Evolutionary conservation across 108 stramenopile genomes (phyloP), one percentile per base, ranked within the genome.

Genomic region (Cyclotella cryptica): DNA sequence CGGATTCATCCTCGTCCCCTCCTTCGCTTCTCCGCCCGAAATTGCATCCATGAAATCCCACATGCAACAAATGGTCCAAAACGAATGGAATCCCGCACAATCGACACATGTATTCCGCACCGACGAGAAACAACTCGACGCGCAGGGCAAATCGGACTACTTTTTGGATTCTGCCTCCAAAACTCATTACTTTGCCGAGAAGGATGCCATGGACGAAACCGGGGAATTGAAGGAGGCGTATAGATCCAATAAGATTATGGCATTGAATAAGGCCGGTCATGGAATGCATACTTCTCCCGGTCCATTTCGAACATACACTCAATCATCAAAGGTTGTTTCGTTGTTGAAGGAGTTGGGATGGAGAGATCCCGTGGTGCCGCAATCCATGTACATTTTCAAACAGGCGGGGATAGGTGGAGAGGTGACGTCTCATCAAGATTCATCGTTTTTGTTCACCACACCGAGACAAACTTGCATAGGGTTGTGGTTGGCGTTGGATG

Each of bases 301-400:
- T 47, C 72, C 78, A 11, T 96, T 98, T 86, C 81, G 74, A 24
- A 59, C 78, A 5, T 98, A 96, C 66, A 69, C 89, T 0, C 45
- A 62, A 29, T 92, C 90, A 4, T 13, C 46, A 0, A 89, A 93
- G 74, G 71, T 96, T 3, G 12, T 58, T n/a, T 14, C 77, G 11
- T 75, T 98, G 19, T 62, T 90, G 0, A 44, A 61, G 1, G 92
- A 88, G 22, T 73, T 98, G 72, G 95, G 96, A 35, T 96, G 91
- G 88, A 70, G 74, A 15, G 89, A 95, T 75, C 96, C 97, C 0
- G 85, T 93, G 3, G 85, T 98, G 0, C 96, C 97, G 1, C 97
- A 98, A 77, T 78, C 74, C 52, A 98, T 98, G 97, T 98, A 98
- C 77, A 98, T 98, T 65, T 95, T 96, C 86, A 98, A 98, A 78